phyloP scores from a whole-genome alignment of 2,329 filamentous ascomycete genomes.

The Macrophomina phaseolina region DNA sequence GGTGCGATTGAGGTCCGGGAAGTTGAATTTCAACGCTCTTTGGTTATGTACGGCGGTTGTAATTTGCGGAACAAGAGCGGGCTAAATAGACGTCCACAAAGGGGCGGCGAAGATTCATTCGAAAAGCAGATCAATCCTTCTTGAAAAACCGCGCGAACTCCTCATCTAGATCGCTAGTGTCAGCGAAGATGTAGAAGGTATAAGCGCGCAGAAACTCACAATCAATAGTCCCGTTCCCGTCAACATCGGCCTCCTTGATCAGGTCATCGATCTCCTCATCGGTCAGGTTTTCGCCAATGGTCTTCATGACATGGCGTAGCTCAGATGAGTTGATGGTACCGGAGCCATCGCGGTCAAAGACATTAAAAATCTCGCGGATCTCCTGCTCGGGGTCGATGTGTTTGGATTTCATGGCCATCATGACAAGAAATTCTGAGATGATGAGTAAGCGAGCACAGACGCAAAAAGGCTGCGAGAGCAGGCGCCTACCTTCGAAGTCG shows the following conservation, averaged over 20 bases:
- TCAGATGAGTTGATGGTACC: conserved; percentile 69
- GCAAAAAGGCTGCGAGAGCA: not conserved
- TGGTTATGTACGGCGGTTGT: not conserved
- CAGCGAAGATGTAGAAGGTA: not conserved
- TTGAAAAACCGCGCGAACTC: conserved; percentile 63
- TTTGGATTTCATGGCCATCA: conserved; percentile 69
- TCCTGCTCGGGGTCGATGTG: conserved; percentile 67
- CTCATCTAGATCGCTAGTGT: conserved; percentile 50
- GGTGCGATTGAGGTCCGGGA: no score
- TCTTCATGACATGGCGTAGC: conserved; percentile 67
- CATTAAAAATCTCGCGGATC: conserved; percentile 68
- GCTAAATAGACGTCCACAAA: not conserved
- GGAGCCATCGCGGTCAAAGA: conserved; percentile 70
- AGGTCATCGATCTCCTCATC: conserved; percentile 69
- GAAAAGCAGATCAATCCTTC: conserved; percentile 52
- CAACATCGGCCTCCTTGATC: conserved; percentile 68
- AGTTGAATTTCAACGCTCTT: no score
- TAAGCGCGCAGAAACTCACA: conserved; percentile 51
- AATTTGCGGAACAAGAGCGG: not conserved
- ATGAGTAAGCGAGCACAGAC: not conserved
- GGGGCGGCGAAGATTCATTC: not conserved
- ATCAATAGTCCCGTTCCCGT: conserved; percentile 68
- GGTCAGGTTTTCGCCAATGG: conserved; percentile 68
- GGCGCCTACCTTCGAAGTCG: conserved; percentile 62
- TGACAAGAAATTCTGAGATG: conserved; percentile 65